Conservation (phyloP, 192 early-diverging fungal genomes). For the Gaertneriomyces sp. region DNA sequence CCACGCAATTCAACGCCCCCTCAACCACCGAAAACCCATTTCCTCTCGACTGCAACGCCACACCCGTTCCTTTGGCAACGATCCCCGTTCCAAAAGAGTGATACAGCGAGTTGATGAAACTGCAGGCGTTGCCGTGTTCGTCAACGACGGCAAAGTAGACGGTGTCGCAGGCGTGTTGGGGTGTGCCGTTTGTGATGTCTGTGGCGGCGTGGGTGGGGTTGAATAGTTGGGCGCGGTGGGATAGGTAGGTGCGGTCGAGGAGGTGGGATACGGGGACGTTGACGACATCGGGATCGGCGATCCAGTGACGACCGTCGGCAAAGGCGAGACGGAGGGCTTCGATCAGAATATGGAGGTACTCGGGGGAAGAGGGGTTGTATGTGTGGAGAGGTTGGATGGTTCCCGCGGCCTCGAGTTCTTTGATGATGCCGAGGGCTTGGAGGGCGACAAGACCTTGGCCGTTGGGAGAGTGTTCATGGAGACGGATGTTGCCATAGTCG, state of each 20-base stretch:
- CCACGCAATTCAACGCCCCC: conserved; percentile 61
- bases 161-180: conserved; percentile 63
- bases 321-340: conserved; percentile 72
- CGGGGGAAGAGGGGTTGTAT: conserved; percentile 39
- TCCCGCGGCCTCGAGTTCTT: conserved; percentile 45
- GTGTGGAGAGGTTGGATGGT: conserved; percentile 34
- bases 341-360: conserved; percentile 66
- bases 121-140: conserved; percentile 74
- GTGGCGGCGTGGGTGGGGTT: conserved; percentile 46
- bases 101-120: conserved; percentile 58
- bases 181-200: conserved; percentile 54
- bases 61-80: conserved; percentile 58
- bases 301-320: conserved; percentile 64
- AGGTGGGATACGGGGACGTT: conserved; percentile 6
- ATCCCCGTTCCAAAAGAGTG: conserved; percentile 35
- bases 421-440: conserved; percentile 65
- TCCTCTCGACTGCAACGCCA: conserved; percentile 69
- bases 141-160: conserved; percentile 76
- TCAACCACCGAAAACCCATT: conserved; percentile 58
- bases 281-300: conserved; percentile 61
- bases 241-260: conserved; percentile 40
- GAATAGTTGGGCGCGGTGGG: conserved; percentile 52
- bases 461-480: conserved; percentile 76
- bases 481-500: conserved; percentile 53
- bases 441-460: conserved; percentile 60